phyloP scores from a whole-genome alignment of 495 filamentous ascomycete species.

The Aspergillus indologenus region DNA sequence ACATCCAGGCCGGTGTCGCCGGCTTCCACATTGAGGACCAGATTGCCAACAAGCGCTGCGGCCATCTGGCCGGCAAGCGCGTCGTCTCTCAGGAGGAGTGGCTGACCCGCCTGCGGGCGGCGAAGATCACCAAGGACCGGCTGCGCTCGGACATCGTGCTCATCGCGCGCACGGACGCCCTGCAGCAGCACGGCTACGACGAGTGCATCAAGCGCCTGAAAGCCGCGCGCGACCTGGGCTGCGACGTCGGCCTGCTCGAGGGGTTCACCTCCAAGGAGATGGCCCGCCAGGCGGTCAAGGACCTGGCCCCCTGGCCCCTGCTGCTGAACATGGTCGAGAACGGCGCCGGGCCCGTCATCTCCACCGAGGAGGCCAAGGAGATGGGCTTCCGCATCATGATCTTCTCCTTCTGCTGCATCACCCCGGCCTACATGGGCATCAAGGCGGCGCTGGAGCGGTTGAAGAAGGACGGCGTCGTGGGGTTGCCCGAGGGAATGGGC shows the following conservation, averaged over 20 bases:
- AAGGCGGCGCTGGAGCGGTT: conserved; percentile 42
- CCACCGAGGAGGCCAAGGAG: conserved; percentile 52
- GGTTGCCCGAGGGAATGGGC: conserved; percentile 43
- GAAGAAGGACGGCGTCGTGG: conserved; percentile 47
- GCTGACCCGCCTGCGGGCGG: conserved; percentile 54
- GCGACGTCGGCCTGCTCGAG: conserved; percentile 65
- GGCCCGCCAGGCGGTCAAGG: conserved; percentile 48
- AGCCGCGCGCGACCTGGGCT: conserved; percentile 54
- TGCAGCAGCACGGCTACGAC: conserved; percentile 61
- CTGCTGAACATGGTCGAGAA: conserved; percentile 64
- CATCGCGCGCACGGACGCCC: conserved; percentile 66
- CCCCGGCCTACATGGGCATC: conserved; percentile 53
- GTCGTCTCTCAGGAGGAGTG: conserved; percentile 54
- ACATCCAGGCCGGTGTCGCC: conserved; percentile 65
- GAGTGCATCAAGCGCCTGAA: conserved; percentile 55
- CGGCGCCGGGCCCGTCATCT: conserved; percentile 56
- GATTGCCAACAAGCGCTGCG: conserved; percentile 62
- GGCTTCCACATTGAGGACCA: conserved; percentile 74
- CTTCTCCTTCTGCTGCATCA: conserved; percentile 51
- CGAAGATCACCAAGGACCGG: conserved; percentile 45
- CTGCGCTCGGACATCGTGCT: conserved; percentile 59
- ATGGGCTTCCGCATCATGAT: conserved; percentile 66
- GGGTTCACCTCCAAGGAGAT: conserved; percentile 57
- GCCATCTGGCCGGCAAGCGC: conserved; percentile 59
- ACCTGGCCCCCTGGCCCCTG: conserved; percentile 56